phyloP scores from a whole-genome alignment of 805 yeast genomes.

The Phaffomyces thermotolerans region DNA sequence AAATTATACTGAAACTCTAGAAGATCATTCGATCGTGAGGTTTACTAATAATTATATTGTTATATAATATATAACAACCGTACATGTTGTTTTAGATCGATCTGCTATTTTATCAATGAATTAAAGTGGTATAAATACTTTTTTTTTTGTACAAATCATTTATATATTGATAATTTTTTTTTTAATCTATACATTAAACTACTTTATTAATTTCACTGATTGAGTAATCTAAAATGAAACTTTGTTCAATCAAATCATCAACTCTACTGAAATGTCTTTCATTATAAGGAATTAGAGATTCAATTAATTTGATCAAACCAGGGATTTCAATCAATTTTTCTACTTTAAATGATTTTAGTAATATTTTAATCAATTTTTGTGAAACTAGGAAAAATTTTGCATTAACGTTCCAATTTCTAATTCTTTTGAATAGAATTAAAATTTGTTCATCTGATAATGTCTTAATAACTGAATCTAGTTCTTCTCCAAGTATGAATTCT shows the following conservation, averaged over 20 bases:
- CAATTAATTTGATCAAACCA: slow-evolving; percentile 61
- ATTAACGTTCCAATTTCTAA: slow-evolving; percentile 94
- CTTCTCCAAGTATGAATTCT: slow-evolving; percentile 33
- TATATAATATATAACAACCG: no score
- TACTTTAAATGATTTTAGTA: slow-evolving; percentile 49
- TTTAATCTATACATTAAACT: not conserved
- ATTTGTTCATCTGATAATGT: slow-evolving; percentile 55
- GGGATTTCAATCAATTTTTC: slow-evolving; percentile 55
- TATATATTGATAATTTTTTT: no score
- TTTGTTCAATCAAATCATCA: slow-evolving; percentile 77
- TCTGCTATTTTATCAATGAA: no score
- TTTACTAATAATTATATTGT: no score
- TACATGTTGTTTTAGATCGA: no score
- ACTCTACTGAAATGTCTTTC: slow-evolving; percentile 76
- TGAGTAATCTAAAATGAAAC: slow-evolving; percentile 78
- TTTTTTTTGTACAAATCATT: no score
- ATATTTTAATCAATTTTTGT: slow-evolving; percentile 64
- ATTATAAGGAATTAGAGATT: slow-evolving; percentile 78
- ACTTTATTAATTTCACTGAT: slow-evolving; percentile 63
- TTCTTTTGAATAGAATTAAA: slow-evolving; percentile 54
- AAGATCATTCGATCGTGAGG: no score
- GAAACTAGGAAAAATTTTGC: slow-evolving; percentile 73
- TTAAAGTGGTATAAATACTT: no score
- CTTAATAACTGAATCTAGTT: slow-evolving; percentile 58
- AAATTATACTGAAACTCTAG: no score